Base-by-base conservation (phyloP, 305 asterid species). In the Fraxinus platypoda region DNA sequence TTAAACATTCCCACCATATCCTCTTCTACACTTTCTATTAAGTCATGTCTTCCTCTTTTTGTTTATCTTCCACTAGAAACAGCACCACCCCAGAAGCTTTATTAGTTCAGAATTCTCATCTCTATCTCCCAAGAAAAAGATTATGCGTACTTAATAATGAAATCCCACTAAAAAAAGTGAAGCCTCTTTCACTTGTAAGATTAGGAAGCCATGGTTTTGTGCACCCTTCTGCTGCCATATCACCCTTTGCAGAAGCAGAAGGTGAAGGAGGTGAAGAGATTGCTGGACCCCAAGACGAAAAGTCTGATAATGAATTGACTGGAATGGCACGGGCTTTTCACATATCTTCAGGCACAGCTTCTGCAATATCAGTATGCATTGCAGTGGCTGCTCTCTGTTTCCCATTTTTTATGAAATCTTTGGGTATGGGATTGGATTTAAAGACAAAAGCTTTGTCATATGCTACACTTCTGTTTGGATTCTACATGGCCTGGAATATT, bases 401-500 rank as follows among this genome's bases (percentile, higher is more conserved):
- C 37, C 99, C 99, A 0, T 84, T 94, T 80, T 86, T 93, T 86
- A 93, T 95, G 95, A 79, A 90, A 62, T 91, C 98, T 11, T 54
- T 95, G 37, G 94, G 92, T 66, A 92, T 78, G 83, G 97, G 93
- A 0, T 49, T 93, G 75, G 83, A 84, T 0, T 71, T 94, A 19
- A 93, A 91, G 94, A 91, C 88, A 8, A 87, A 87, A 74, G 52
- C 83, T 9, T 71, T 95, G 54, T 91, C 99, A 0, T 95, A 95
- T 83, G 87, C 80, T 0, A 94, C 99, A 54, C 90, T 95, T 8
- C 74, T 95, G 83, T 91, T 88, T 78, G 99, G 99, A 0, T 95
- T 95, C 86, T 95, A 95, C 89, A 95, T 95, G 99, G 98, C 99
- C 9, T 95, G 99, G 99, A 95, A 93, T 38, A 95, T 95, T 28